Base-by-base conservation (phyloP, 1,284 basidiomycete genomes). In the Puccinia hordei region DNA sequence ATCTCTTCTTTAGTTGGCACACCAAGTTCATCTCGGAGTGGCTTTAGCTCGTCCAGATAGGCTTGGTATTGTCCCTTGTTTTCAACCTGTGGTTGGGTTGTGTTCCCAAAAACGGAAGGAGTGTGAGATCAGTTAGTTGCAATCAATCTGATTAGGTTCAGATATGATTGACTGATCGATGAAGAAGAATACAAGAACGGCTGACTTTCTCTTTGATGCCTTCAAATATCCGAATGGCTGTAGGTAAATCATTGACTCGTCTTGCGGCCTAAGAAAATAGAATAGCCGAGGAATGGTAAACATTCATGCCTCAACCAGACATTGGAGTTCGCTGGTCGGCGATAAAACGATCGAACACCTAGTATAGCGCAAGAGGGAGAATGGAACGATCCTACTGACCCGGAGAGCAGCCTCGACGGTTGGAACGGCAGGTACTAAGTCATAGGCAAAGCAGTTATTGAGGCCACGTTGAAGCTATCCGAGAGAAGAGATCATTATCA, bases 391-490 rank as follows among this genome's bases (percentile, higher is more conserved):
- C 9, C 0, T 24, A 27, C 76, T 68, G 19, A 80, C 78, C 38
- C 72, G 63, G 44, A 80, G 49, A 19, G 78, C 78, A 44, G 78
- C 78, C 65, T 80, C 78, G 4, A 80, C 59, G 24, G 78, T 80
- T 38, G 69, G 61, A 24, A 80, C 78, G 38, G 94, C 91, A 63
- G 96, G 96, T 35, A 99, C 97, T 82, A 99, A 90, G 87, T 99
- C 96, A 87, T 99, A 96, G 0, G 96, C 93, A 86, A 99, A 99
- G 88, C 94, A 97, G 90, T 99, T 99, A 90, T 99, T 99, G 84
- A 99, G 89, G 68, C 96, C 96, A 82, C 96, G 92, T 87, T 98
- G 94, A 83, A 96, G 92, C 78, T 80, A 80, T 30, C n/a, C 53
- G 41, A 59, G 46, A 49, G n/a, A 19, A 49, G 8, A 49, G 46